Base-by-base conservation (phyloP, 331 rosid genomes). In the Phaseolus coccineus region DNA sequence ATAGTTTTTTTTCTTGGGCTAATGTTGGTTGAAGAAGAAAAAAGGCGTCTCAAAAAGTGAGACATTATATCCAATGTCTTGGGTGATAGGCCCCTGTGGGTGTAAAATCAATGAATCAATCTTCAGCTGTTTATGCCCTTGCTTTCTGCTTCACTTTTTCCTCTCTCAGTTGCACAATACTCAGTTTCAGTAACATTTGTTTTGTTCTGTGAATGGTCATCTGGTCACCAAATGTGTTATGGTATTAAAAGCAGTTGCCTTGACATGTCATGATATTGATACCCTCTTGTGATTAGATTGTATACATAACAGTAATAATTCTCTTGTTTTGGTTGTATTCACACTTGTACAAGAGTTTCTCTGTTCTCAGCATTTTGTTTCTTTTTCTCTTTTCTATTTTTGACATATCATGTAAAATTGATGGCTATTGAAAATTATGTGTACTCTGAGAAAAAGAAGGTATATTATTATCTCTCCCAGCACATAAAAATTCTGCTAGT, bases 241-340 rank as follows among this genome's bases (percentile, higher is more conserved):
- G 63, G 78, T 31, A 81, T 83, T 76, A 68, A 81, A 79, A 58
- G 63, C 78, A 33, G 59, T 24, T 33, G 39, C 35, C 63, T 52
- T 73, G 79, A 74, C 71, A 71, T 73, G 77, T 58, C 75, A 75
- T 69, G 78, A 79, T 79, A 51, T 59, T 51, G 81, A 79, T 69
- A 69, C 71, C 52, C 64, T 35, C 46, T 71, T n/a, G 76, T 72
- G 66, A 77, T 65, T 77, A 77, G 82, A 82, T 77, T 71, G 79
- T 48, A 69, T 56, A 59, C 35, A 59, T 46, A 68, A 71, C 72
- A 83, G 81, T 57, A 76, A 71, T 81, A 77, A 80, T 84, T 81
- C 87, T 58, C 74, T 76, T 65, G 76, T 77, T 81, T 84, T 80
- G 85, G 84, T 76, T 80, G 76, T 76, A 76, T 80, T 80, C 83